A percentile compares a stretch with the other conserved stretches of the same genome.
Conservation (phyloP, 139 green algal genomes). For the Closterium sp. region DNA sequence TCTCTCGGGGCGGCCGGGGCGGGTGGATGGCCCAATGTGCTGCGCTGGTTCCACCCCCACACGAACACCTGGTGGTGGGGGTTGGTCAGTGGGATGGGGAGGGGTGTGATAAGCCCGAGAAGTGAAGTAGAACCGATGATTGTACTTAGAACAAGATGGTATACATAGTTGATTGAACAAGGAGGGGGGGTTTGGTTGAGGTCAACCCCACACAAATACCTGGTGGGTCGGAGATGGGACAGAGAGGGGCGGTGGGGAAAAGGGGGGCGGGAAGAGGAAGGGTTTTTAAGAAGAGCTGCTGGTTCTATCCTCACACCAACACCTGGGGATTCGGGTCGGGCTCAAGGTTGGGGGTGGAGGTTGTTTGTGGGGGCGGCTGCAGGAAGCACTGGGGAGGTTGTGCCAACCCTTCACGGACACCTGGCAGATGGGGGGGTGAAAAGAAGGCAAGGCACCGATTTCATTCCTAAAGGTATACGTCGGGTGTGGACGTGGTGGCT, state of each 20-base stretch:
- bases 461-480: no score
- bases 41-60: conserved; percentile 48
- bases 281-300: background rate
- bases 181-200: no score
- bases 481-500: no score
- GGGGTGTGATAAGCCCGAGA: no score
- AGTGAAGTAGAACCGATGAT: no score
- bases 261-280: background rate
- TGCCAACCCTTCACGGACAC: no score
- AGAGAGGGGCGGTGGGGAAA: background rate
- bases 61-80: conserved; percentile 32
- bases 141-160: no score
- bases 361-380: background rate
- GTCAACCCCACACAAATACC: no score
- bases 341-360: background rate
- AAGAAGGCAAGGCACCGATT: no score
- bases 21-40: conserved; percentile 43
- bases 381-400: background rate
- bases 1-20: background rate
- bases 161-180: no score
- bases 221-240: background rate
- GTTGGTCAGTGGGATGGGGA: background rate
- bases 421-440: no score
- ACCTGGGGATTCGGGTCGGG: background rate
- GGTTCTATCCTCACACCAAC: background rate